A percentile compares a stretch with the other conserved stretches of the same genome.
These are phyloP conservation scores for Chrysoporthe deuterocubensis DNA, from an alignment of 2,329 filamentous ascomycete species.

Conservation along the genomic window DNA sequence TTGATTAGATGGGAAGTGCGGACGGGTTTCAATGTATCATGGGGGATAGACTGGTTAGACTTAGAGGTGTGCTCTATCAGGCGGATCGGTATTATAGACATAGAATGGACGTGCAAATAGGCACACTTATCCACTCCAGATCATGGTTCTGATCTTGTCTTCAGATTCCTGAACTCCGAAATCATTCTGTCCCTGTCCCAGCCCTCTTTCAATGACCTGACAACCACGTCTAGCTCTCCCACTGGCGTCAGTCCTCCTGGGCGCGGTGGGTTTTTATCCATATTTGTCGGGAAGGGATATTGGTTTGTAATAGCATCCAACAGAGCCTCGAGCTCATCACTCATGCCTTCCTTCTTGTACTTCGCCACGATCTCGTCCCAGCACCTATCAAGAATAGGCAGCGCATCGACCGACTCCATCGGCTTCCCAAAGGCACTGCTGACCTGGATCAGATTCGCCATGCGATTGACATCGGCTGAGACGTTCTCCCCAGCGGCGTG, in stretches of 20 bases:
- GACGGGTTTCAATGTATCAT: too few species aligned
- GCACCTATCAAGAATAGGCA: constrained; percentile 50
- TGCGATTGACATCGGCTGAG: constrained; percentile 51
- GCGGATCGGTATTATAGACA: too few species aligned
- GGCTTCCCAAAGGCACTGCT: constrained; percentile 66
- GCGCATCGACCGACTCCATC: constrained; percentile 63
- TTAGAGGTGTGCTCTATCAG: too few species aligned
- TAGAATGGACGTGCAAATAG: neutral
- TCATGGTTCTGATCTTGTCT: constrained; percentile 15
- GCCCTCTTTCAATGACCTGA: constrained; percentile 46
- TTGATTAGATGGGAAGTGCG: constrained; percentile 47
- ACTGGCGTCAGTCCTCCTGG: constrained; percentile 63
- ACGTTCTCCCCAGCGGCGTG: constrained; percentile 65
- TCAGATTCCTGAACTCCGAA: constrained; percentile 39
- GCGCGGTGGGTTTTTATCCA: constrained; percentile 60
- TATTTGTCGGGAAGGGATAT: constrained; percentile 66
- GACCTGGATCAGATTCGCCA: constrained; percentile 66
- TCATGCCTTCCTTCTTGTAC: constrained; percentile 43
- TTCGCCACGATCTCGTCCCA: constrained; percentile 46
- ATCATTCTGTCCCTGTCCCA: constrained; percentile 47
- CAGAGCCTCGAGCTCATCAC: constrained; percentile 48
- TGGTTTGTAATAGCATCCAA: constrained; percentile 58
- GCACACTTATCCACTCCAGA: neutral
- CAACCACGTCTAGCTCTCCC: constrained; percentile 59
- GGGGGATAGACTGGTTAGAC: too few species aligned